phyloP scores from a whole-genome alignment of 2,329 filamentous ascomycete genomes.

The Sphaerulina populicola region DNA sequence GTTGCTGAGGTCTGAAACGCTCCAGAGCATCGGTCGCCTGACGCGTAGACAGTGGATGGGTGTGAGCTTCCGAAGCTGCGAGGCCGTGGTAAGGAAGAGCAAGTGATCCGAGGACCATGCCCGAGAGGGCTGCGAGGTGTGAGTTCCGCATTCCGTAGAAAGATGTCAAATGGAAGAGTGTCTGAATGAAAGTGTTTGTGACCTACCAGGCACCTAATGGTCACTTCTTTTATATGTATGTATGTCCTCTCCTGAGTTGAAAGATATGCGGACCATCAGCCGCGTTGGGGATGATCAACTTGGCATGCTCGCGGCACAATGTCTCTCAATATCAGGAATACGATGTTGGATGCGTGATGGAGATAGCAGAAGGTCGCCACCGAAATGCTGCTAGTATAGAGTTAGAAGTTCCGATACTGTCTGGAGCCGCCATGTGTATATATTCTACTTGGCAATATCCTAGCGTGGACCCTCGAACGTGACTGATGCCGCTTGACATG shows the following conservation, averaged over 20 bases:
- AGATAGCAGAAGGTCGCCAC: neutral
- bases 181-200: neutral
- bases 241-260: neutral
- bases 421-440: neutral
- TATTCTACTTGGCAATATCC: neutral
- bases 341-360: neutral
- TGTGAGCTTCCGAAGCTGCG: neutral
- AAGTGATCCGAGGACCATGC: slow-evolving; percentile 5
- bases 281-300: neutral
- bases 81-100: slow-evolving; percentile 11
- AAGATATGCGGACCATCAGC: neutral
- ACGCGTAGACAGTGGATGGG: slow-evolving; percentile 4
- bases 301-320: neutral
- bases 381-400: neutral
- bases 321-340: neutral
- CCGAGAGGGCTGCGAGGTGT: slow-evolving; percentile 9
- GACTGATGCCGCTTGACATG: neutral
- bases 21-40: slow-evolving; percentile 8
- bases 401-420: neutral
- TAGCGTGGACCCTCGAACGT: neutral
- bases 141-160: slow-evolving; percentile 4
- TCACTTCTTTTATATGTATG: neutral
- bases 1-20: slow-evolving; percentile 14
- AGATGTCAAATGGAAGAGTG: neutral
- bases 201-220: neutral